A percentile compares a stretch with the other conserved stretches of the same genome.
Conservation (phyloP, 2,329 filamentous ascomycete genomes). For the Hypocreales sp. region DNA sequence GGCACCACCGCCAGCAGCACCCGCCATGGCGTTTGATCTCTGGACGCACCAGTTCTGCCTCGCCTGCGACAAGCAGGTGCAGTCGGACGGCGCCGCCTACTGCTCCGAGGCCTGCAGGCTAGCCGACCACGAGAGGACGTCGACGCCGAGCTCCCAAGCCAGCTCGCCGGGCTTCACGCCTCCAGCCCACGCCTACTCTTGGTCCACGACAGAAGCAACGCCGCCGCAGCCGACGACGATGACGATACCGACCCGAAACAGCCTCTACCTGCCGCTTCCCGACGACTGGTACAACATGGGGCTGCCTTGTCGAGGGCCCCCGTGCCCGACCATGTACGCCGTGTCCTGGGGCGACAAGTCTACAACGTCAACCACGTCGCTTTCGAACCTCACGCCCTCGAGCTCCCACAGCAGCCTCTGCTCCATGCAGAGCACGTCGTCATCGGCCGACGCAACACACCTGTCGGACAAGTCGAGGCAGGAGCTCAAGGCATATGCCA, state of each 20-base stretch:
- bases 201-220: constrained; percentile 24
- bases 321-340: constrained; percentile 14
- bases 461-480: constrained; percentile 64
- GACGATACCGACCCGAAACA: constrained; percentile 13
- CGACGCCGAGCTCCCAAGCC: constrained; percentile 38
- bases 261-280: constrained; percentile 57
- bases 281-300: constrained; percentile 49
- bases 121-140: constrained; percentile 68
- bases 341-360: constrained; percentile 11
- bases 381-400: constrained; percentile 46
- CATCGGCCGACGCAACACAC: constrained; percentile 33
- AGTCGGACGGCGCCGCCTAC: constrained; percentile 69
- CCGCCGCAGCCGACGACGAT: constrained; percentile 2
- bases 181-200: constrained; percentile 28
- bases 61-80: constrained; percentile 64
- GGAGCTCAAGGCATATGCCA: constrained; percentile 74
- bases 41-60: constrained; percentile 93
- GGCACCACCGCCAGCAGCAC: too few relatives aligned
- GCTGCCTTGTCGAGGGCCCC: constrained; percentile 37
- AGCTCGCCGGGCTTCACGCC: constrained; percentile 39
- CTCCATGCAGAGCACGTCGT: constrained; percentile 53
- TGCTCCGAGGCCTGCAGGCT: constrained; percentile 87
- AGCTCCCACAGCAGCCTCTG: constrained; percentile 75
- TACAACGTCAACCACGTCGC: constrained; percentile 4
- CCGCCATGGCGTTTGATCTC: constrained; percentile 38